Conservation (phyloP, 2,329 filamentous ascomycete genomes). For the Talaromyces funiculosus region DNA sequence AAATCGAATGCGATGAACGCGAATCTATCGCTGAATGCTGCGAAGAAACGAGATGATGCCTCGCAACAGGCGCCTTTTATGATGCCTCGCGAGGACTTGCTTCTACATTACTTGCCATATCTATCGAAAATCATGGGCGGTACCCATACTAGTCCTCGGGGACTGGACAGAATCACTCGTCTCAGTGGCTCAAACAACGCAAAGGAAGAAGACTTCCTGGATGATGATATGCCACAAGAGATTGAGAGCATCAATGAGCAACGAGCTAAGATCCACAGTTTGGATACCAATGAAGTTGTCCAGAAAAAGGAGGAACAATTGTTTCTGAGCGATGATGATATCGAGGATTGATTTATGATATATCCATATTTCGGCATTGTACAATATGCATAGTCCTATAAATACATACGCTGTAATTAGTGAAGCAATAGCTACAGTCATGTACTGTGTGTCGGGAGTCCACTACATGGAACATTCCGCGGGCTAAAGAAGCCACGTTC, state of each 20-base stretch:
- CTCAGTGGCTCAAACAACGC: slow-evolving; percentile 56
- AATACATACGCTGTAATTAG: no score
- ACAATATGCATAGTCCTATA: background rate
- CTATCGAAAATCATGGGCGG: slow-evolving; percentile 58
- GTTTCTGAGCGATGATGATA: slow-evolving; percentile 76
- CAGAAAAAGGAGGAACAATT: slow-evolving; percentile 57
- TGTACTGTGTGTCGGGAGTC: background rate
- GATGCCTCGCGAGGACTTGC: slow-evolving; percentile 32
- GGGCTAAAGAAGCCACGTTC: background rate
- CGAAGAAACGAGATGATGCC: slow-evolving; percentile 3
- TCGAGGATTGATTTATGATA: slow-evolving; percentile 53
- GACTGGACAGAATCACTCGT: slow-evolving; percentile 63
- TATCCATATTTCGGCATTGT: background rate
- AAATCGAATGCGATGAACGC: slow-evolving; percentile 17
- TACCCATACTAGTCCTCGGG: slow-evolving; percentile 36
- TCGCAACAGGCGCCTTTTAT: slow-evolving; percentile 22
- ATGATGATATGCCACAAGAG: slow-evolving; percentile 41
- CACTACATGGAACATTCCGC: no score
- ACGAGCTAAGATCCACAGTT: background rate
- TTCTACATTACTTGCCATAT: slow-evolving; percentile 84
- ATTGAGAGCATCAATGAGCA: slow-evolving; percentile 24
- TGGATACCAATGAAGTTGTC: slow-evolving; percentile 16
- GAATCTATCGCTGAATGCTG: background rate
- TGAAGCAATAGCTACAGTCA: no score
- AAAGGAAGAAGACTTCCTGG: slow-evolving; percentile 7